Evolutionary conservation across 2,329 filamentous ascomycete genomes (phyloP), one percentile per base, ranked within the genome.

Genomic region (Colletotrichum incanum): DNA sequence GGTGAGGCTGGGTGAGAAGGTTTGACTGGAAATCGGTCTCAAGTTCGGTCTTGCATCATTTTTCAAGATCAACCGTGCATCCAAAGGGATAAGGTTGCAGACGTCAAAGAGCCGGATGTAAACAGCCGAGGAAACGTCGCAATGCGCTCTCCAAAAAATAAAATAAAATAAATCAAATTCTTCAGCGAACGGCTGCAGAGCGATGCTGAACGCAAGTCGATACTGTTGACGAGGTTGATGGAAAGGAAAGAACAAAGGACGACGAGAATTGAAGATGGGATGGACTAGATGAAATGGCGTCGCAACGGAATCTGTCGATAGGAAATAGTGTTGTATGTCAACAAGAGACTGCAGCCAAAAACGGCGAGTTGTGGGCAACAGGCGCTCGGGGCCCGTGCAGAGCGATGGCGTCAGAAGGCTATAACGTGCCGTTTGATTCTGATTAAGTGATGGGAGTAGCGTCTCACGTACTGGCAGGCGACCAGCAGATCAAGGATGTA

Each of bases 401-500:
- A 34, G 39, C 23, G 31, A 72, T 72, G 69, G 65, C 59, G 69
- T 72, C 69, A 72, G 69, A 60, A 26, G 43, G 65, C 12, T 45
- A 69, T 39, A 69, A 49, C 45, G 54, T 59, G 54, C 65, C 37
- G 65, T 60, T 69, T 47, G 59, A 55, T 20, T 60, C 45, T 60
- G 39, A 69, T 69, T 49, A 47, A 69, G 28, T 50, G 65, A 55
- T 54, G 45, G 69, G 54, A 37, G 43, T 60, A 60, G 66, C 59
- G 69, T 72, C 69, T 69, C 69, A 55, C 67, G 65, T 64, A 31
- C 43, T 39, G 59, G 52, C 65, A 72, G 59, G 20, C 39, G 69
- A 72, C 59, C 59, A 64, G 23, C 2, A n/a, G 31, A 55, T 39
- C 69, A 72, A 72, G 69, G 69, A 72, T 72, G 59, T 60, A 60